Evolutionary conservation across 2,329 filamentous ascomycete species (phyloP), one percentile per base, ranked within the genome.

Genomic region (Chaetomium sp.): DNA sequence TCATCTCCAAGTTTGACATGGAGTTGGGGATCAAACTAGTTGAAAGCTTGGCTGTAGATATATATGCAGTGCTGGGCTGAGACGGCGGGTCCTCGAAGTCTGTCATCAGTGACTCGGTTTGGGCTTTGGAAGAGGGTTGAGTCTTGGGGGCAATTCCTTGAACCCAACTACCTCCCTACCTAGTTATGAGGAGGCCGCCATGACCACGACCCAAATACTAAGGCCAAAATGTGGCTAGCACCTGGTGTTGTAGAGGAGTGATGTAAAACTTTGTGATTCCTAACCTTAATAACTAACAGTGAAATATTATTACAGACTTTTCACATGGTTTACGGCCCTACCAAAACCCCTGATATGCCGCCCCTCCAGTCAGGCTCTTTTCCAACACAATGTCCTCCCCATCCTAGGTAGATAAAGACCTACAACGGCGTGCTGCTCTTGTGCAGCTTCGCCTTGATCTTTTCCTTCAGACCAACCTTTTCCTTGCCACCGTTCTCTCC

Each of bases 401-500:
- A 9, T 27, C 27, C 21, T 27, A 9, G 1, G 10, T n/a, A n/a
- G n/a, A n/a, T n/a, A n/a, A 21, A 19, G 12, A 21, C 25, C 29
- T 49, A 66, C 16, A 57, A 8, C 21, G 65, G 62, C 47, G 27
- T 33, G 53, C 72, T 80, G 71, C 81, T 77, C 63, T 77, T 77
- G 76, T 90, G 87, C 65, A 90, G 77, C 80, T 90, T 90, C 63
- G 84, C 82, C 83, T 90, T 91, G 76, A 91, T 84, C 78, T 88
- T 89, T 64, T 87, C 81, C 66, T 82, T 82, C 49, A 89, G 72
- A 67, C 83, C 83, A 6, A 78, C 78, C 67, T 75, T 73, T 50
- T 72, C 71, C 57, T 74, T 70, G 13, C 60, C 62, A 55, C 73
- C 74, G 47, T 71, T 73, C 29, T 31, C 53, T 25, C 9, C 19